Evolutionary conservation across 305 asterid species (phyloP), one percentile per base, ranked within the genome.

Genomic region (Euphrasia arctica): DNA sequence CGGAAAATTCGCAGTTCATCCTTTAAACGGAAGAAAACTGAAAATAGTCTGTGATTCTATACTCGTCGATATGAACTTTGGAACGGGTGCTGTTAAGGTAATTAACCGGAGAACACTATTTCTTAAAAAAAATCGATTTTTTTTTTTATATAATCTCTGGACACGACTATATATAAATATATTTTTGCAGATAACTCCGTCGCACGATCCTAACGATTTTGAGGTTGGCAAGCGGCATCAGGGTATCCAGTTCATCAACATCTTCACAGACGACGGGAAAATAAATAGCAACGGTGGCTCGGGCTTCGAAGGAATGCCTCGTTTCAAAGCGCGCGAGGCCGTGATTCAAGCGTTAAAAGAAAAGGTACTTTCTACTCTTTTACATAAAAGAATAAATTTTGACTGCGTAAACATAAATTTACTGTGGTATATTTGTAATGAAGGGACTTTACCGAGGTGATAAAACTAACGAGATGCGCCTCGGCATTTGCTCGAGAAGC

Each of bases 151-250:
- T 42, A 5, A 51, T 29, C 55, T 34, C 5, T 61, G 64, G 39
- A n/a, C 57, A 42, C 73, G 79, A 58, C 58, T 57, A 10, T n/a
- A n/a, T n/a, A n/a, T 58, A 50, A 42, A 18, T 32, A 4, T 4
- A 67, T 10, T 78, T 75, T 60, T 74, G 74, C 88, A 87, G 98
- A 78, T 92, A 71, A 87, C 95, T 70, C 95, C 93, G 60, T 90
- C 93, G 54, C 97, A 89, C 64, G 97, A 89, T 76, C 97, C 97
- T 63, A 87, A 89, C 66, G 97, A 89, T 80, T 89, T 87, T 78
- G 88, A 83, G 72, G 95, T 87, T 55, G 95, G 91, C 69, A 88
- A 79, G 87, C 95, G 91, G 66, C 95, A 87, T 56, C 18, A 15
- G 12, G 68, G 77, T 62, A 91, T 89, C 56, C 79, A 87, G 5